Evolutionary conservation across 352 stramenopile genomes (phyloP).

Genomic region (Pythium graminicola): DNA sequence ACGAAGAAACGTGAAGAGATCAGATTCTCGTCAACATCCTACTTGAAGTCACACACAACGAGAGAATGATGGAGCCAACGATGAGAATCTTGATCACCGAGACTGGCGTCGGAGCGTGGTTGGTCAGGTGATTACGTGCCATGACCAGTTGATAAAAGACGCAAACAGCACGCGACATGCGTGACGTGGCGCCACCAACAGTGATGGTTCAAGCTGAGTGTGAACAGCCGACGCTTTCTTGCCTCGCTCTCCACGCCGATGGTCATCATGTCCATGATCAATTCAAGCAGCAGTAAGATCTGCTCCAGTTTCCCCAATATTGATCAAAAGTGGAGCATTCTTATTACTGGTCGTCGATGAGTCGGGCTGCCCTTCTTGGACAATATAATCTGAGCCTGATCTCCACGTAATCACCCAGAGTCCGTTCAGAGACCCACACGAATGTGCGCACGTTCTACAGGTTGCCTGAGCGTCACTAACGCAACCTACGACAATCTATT

Average conservation of each 20-base stretch:
- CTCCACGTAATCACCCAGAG: slow-evolving; percentile 2
- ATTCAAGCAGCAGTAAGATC: too few species aligned
- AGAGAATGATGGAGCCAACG: not conserved
- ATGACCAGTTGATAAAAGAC: slow-evolving; percentile 4
- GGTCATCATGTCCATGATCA: too few species aligned
- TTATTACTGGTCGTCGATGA: too few species aligned
- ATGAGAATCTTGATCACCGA: not conserved
- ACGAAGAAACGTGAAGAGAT: not conserved
- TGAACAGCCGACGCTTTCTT: too few species aligned
- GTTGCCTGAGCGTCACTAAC: too few species aligned
- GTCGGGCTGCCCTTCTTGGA: too few species aligned
- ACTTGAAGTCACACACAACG: not conserved
- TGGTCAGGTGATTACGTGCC: slow-evolving; percentile 8
- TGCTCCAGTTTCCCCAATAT: too few species aligned
- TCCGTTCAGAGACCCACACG: not conserved
- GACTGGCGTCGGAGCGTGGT: not conserved
- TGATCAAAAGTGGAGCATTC: too few species aligned
- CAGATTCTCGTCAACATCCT: not conserved
- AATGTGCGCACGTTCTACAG: not conserved
- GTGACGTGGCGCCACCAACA: too few species aligned
- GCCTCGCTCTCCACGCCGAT: too few species aligned
- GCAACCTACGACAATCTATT: not conserved
- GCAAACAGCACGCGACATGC: slow-evolving; percentile 19
- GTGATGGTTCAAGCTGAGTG: too few species aligned
- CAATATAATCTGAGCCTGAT: not conserved